Conservation (phyloP, 768 basidiomycete genomes). For the Mycena haematopus region DNA sequence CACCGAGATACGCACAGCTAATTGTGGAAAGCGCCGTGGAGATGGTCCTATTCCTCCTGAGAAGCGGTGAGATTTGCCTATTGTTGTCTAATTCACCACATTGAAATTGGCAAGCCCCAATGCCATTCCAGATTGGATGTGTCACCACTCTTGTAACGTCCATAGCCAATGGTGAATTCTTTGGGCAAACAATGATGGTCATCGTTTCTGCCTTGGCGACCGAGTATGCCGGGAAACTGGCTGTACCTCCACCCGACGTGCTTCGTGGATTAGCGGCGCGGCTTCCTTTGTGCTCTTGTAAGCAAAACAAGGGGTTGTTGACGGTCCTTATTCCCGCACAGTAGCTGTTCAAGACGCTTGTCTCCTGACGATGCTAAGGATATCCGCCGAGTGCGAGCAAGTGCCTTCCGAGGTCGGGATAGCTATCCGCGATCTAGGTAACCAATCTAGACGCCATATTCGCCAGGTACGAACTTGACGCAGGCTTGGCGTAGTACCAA, state of each 20-base stretch:
- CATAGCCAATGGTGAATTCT: constrained; percentile 45
- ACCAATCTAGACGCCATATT: constrained; percentile 59
- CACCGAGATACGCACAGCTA: constrained; percentile 37
- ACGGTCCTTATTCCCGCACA: constrained; percentile 35
- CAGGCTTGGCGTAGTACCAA: not conserved
- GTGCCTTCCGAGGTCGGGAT: constrained; percentile 53
- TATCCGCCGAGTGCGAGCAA: constrained; percentile 63
- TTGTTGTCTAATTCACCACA: constrained; percentile 2
- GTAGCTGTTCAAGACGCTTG: constrained; percentile 78
- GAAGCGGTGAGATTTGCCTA: constrained; percentile 49
- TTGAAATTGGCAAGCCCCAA: constrained; percentile 41
- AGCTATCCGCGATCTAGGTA: constrained; percentile 50
- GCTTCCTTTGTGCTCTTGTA: constrained; percentile 51
- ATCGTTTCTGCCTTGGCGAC: constrained; percentile 72
- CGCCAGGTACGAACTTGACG: constrained; percentile 51
- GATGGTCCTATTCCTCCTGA: constrained; percentile 55
- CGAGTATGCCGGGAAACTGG: constrained; percentile 60
- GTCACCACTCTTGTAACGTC: constrained; percentile 52
- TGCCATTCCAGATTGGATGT: constrained; percentile 49
- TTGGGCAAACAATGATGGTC: constrained; percentile 66
- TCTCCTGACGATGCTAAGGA: constrained; percentile 72
- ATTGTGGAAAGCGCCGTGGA: constrained; percentile 68
- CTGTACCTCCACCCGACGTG: constrained; percentile 56
- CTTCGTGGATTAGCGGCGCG: constrained; percentile 52
- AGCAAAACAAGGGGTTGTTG: constrained; percentile 33